Percentiles rank a stretch among this genome's conserved stretches.
Conservation (phyloP, 805 yeast genomes). For the Brettanomyces anomalus region DNA sequence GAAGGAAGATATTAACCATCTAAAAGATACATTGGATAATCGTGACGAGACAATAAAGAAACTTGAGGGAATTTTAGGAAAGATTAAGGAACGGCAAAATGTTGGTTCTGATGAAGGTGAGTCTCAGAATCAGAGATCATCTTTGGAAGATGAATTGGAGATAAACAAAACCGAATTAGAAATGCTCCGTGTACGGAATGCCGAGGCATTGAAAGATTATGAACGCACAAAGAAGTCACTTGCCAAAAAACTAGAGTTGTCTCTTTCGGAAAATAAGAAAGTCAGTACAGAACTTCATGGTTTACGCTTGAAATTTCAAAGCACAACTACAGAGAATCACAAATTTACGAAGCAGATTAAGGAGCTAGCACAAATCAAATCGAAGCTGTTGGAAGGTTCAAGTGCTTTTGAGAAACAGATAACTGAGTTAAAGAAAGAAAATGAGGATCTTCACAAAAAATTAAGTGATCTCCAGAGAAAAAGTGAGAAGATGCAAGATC, state of each 20-base stretch:
- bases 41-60: conserved; percentile 1
- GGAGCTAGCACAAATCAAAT: conserved; percentile 8
- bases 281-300: conserved; percentile 11
- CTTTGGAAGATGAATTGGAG: conserved; percentile 5
- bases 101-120: neutral
- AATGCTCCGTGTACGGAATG: conserved; percentile 27
- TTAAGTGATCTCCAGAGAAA: conserved; percentile 24
- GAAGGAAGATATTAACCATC: neutral
- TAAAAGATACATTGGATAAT: neutral
- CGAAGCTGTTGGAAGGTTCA: conserved; percentile 20
- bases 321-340: conserved; percentile 10
- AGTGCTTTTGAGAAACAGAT: conserved; percentile 23
- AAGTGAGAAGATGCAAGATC: conserved; percentile 18
- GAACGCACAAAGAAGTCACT: conserved; percentile 21
- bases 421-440: conserved; percentile 28
- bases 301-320: conserved; percentile 11
- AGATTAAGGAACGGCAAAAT: neutral
- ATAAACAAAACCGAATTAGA: conserved; percentile 17
- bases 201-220: conserved; percentile 27
- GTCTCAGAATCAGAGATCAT: neutral
- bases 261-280: conserved; percentile 12
- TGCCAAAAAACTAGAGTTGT: conserved; percentile 15
- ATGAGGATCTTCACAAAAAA: conserved; percentile 16
- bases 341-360: conserved; percentile 4
- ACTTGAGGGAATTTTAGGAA: conserved; percentile 1